Evolutionary conservation across 345 rosid species (phyloP).

Genomic region (Chamaenerion angustifolium): DNA sequence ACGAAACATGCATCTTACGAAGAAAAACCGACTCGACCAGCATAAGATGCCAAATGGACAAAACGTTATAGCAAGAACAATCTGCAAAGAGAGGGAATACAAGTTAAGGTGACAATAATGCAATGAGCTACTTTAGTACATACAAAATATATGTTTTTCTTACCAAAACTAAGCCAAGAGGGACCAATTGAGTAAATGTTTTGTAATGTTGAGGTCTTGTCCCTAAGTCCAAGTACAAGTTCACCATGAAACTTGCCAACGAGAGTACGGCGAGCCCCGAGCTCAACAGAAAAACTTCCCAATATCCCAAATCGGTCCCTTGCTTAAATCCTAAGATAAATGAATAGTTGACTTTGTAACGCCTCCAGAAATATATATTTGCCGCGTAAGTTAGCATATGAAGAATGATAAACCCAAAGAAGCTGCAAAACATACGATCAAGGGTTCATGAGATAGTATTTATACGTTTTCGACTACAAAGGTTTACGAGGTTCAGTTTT

Average conservation of each 20-base stretch:
- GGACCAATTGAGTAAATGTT: constrained; percentile 41
- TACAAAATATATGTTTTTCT: constrained; percentile 9
- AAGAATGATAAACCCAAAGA: constrained; percentile 44
- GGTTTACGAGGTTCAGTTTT: background rate
- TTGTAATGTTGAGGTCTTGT: constrained; percentile 21
- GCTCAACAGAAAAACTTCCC: constrained; percentile 53
- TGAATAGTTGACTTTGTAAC: constrained; percentile 46
- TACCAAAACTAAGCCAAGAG: constrained; percentile 43
- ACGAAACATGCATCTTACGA: constrained; percentile 18
- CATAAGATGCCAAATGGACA: constrained; percentile 43
- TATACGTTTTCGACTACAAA: background rate
- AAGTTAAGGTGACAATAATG: background rate
- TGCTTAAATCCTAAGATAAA: constrained; percentile 63
- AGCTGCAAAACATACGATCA: constrained; percentile 25
- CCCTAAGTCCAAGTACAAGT: constrained; percentile 40
- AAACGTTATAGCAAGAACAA: constrained; percentile 30
- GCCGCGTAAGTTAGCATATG: constrained; percentile 52
- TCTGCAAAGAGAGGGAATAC: constrained; percentile 11
- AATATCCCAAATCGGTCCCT: constrained; percentile 51
- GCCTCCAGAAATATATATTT: constrained; percentile 59
- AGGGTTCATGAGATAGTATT: background rate
- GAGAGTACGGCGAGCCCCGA: constrained; percentile 48
- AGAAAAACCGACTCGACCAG: constrained; percentile 31
- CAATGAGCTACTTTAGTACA: background rate
- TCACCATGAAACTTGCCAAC: constrained; percentile 37